Conservation (phyloP, 768 basidiomycete species). For the Leccinellum rugosiceps region DNA sequence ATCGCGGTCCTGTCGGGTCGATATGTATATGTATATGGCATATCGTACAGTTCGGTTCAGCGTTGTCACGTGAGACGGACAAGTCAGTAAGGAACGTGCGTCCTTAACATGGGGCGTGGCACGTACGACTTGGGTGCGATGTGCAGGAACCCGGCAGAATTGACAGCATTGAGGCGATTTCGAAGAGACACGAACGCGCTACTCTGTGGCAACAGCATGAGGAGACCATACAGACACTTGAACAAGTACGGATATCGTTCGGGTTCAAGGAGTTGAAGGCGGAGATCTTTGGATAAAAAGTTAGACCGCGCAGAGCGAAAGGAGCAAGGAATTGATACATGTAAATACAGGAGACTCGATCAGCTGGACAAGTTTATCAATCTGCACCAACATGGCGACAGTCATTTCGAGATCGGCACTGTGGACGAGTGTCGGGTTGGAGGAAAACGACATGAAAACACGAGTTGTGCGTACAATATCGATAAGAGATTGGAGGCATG, state of each 20-base stretch:
- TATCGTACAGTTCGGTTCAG: not conserved
- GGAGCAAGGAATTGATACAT: conserved; percentile 50
- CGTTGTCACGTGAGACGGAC: conserved; percentile 14
- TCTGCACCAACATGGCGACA: conserved; percentile 89
- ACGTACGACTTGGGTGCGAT: conserved; percentile 83
- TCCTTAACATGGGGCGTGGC: not conserved
- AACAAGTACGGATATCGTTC: conserved; percentile 95
- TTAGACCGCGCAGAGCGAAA: not conserved
- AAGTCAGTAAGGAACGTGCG: not conserved
- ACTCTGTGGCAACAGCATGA: conserved; percentile 97
- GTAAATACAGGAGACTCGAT: conserved; percentile 99
- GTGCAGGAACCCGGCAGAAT: conserved; percentile 90
- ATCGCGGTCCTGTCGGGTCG: conserved; percentile 18
- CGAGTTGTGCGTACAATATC: conserved; percentile 69
- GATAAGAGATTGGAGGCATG: conserved; percentile 95
- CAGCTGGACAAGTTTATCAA: conserved; percentile 96
- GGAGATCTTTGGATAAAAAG: conserved; percentile 51
- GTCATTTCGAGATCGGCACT: conserved; percentile 98
- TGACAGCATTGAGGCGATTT: conserved; percentile 92
- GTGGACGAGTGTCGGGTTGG: not conserved
- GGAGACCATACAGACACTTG: conserved; percentile 94
- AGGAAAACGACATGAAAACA: not conserved
- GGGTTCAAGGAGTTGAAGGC: conserved; percentile 93
- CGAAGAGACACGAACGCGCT: conserved; percentile 92
- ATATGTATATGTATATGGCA: not conserved